phyloP scores from a whole-genome alignment of 192 early-diverging fungal genomes.

The Rhizoclosmatium globosum region DNA sequence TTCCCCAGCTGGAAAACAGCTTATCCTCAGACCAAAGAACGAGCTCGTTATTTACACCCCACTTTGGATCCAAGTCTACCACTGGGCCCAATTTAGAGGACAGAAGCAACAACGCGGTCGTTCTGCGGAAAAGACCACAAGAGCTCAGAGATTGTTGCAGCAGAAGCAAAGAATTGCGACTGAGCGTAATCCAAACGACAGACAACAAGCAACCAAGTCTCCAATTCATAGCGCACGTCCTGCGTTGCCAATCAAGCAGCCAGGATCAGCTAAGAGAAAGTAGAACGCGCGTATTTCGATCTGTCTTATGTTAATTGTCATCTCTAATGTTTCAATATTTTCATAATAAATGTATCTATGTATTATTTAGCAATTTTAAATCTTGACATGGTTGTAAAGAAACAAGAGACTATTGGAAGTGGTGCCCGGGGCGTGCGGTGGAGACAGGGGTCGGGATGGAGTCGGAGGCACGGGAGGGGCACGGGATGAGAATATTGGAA shows the following conservation, averaged over 20 bases:
- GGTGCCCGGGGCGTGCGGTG: too few species aligned
- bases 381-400: not conserved
- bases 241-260: too few species aligned
- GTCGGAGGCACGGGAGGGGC: too few species aligned
- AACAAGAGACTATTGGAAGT: too few species aligned
- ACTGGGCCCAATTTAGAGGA: not conserved
- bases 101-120: slow-evolving; percentile 2
- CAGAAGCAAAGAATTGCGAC: slow-evolving; percentile 21
- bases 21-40: slow-evolving; percentile 31
- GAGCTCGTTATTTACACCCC: slow-evolving; percentile 25
- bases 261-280: too few species aligned
- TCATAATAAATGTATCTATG: not conserved
- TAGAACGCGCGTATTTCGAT: too few species aligned
- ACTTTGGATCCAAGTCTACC: slow-evolving; percentile 28
- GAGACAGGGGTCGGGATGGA: too few species aligned
- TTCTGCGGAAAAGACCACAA: slow-evolving; percentile 25
- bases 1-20: slow-evolving; percentile 28
- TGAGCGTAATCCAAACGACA: slow-evolving; percentile 1
- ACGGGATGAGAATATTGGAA: too few species aligned
- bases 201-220: not conserved
- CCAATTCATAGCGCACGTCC: not conserved
- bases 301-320: too few species aligned
- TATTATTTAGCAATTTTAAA: not conserved
- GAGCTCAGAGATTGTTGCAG: slow-evolving; percentile 13
- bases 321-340: not conserved